Evolutionary conservation across 768 basidiomycete genomes (phyloP).

Genomic region (Cystoderma amianthinum): DNA sequence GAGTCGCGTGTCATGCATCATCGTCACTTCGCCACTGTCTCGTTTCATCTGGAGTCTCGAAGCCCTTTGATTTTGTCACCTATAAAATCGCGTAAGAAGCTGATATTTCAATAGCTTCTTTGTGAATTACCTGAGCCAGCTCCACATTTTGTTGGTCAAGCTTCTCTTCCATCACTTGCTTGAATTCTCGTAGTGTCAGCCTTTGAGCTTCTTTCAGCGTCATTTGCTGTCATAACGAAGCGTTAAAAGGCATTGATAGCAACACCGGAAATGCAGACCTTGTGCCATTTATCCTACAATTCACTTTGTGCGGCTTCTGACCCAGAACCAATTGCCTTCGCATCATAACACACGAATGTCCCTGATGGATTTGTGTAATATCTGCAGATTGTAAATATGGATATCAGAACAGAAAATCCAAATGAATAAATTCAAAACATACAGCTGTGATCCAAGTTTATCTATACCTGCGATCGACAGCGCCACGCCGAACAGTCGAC

Average conservation of each 20-base stretch:
- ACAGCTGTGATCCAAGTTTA: slow-evolving; percentile 95
- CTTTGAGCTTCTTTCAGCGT: slow-evolving; percentile 82
- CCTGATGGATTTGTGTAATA: slow-evolving; percentile 99
- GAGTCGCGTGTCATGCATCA: too few species aligned
- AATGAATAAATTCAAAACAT: slow-evolving; percentile 26
- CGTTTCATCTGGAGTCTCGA: slow-evolving; percentile 80
- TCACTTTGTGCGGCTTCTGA: slow-evolving; percentile 97
- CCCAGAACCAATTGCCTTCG: slow-evolving; percentile 97
- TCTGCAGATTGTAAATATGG: slow-evolving; percentile 32
- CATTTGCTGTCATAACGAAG: slow-evolving; percentile 64
- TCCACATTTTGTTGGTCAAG: slow-evolving; percentile 98
- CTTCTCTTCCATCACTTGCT: slow-evolving; percentile 99
- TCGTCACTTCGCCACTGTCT: too few species aligned
- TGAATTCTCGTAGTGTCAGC: slow-evolving; percentile 81
- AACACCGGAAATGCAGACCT: slow-evolving; percentile 37
- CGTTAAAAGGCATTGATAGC: slow-evolving; percentile 1
- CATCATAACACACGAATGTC: slow-evolving; percentile 93
- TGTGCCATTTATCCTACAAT: slow-evolving; percentile 95
- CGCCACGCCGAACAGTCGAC: slow-evolving; percentile 97
- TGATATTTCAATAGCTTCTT: not conserved
- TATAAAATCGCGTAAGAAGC: slow-evolving; percentile 19
- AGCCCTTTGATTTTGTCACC: slow-evolving; percentile 83
- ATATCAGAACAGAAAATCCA: slow-evolving; percentile 1
- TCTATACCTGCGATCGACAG: slow-evolving; percentile 96
- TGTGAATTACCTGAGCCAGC: slow-evolving; percentile 71